Percentiles rank a stretch among this genome's conserved stretches.
phyloP scores from a whole-genome alignment of 306 rosid species.

The Gastrolobium villosum region DNA sequence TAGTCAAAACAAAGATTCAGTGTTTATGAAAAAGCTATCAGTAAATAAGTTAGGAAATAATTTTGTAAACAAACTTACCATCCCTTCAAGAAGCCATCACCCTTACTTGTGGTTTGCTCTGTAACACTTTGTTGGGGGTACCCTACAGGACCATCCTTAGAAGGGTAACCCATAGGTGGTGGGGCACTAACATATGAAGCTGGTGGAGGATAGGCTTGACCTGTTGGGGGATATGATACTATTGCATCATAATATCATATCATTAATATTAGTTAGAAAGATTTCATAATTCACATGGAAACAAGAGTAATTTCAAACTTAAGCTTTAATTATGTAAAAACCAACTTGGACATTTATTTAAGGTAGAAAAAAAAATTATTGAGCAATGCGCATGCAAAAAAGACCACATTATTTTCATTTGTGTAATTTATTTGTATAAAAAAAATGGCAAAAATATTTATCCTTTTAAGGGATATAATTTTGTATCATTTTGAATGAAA shows the following conservation, averaged over 20 bases:
- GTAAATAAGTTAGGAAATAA: not conserved
- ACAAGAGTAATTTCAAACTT: not conserved
- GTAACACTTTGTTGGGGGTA: slow-evolving; percentile 44
- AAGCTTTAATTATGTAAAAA: not conserved
- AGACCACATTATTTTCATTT: not conserved
- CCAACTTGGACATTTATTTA: not conserved
- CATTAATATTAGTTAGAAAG: slow-evolving; percentile 9
- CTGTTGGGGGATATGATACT: slow-evolving; percentile 42
- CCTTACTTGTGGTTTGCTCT: slow-evolving; percentile 48
- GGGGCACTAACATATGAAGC: slow-evolving; percentile 45
- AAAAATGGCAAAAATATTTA: too few species aligned
- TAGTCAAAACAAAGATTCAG: not conserved
- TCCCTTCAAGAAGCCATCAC: slow-evolving; percentile 66
- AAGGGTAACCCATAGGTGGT: slow-evolving; percentile 56
- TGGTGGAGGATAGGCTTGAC: not conserved
- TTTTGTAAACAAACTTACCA: slow-evolving; percentile 48
- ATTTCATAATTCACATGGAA: not conserved
- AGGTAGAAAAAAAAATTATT: not conserved
- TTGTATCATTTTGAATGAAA: too few species aligned
- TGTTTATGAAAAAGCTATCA: not conserved
- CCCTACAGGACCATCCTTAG: slow-evolving; percentile 43
- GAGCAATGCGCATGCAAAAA: not conserved
- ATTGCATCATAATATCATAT: slow-evolving; percentile 4
- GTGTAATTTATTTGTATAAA: not conserved
- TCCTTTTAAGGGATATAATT: too few species aligned